These are phyloP conservation scores for Teratosphaeria gauchensis DNA, from an alignment of 2,329 filamentous ascomycete genomes.

Conservation along the genomic window DNA sequence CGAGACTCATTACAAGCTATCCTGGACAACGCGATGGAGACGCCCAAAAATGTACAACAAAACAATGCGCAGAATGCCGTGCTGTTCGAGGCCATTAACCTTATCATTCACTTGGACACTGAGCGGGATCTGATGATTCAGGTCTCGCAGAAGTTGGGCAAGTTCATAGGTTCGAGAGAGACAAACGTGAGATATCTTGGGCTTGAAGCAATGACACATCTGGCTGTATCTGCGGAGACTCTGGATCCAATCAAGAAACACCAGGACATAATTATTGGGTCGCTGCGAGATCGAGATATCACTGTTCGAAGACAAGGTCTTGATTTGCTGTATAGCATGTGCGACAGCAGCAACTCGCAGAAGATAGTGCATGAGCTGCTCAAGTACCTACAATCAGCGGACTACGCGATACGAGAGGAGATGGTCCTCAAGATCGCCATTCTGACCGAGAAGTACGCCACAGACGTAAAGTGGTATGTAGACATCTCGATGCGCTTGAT, in stretches of 20 bases:
- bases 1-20: conserved; percentile 86
- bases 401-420: conserved; percentile 96
- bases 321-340: conserved; percentile 98
- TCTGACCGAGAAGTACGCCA: conserved; percentile 95
- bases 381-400: conserved; percentile 88
- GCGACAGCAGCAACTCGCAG: conserved; percentile 86
- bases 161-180: conserved; percentile 93
- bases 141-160: conserved; percentile 80
- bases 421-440: conserved; percentile 99
- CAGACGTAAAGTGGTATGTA: conserved; percentile 98
- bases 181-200: conserved; percentile 96
- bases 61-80: conserved; percentile 99
- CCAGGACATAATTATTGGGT: conserved; percentile 90
- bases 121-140: conserved; percentile 93
- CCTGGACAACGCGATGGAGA: conserved; percentile 80
- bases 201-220: conserved; percentile 94
- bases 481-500: conserved; percentile 92
- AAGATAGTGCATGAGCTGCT: conserved; percentile 89
- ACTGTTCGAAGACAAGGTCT: conserved; percentile 92
- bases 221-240: conserved; percentile 86
- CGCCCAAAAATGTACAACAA: conserved; percentile 96
- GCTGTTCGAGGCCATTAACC: conserved; percentile 94
- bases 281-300: conserved; percentile 89
- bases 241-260: conserved; percentile 97
- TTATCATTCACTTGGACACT: conserved; percentile 94